phyloP scores from a whole-genome alignment of 345 rosid species.

The Salix viminalis region DNA sequence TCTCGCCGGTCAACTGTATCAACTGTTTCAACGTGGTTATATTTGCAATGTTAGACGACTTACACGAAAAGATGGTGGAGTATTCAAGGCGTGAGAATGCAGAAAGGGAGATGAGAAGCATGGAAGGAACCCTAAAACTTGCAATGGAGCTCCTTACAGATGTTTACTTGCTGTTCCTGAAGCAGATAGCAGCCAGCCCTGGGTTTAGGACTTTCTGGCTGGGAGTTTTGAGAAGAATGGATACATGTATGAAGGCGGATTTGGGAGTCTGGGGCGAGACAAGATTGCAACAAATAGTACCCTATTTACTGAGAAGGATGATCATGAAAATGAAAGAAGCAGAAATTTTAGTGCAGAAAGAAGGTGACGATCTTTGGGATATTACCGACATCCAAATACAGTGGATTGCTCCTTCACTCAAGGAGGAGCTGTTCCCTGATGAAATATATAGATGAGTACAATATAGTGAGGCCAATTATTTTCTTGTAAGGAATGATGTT shows the following conservation, averaged over 20 bases:
- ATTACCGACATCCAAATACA: constrained; percentile 86
- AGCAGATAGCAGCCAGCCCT: constrained; percentile 47
- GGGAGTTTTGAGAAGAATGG: constrained; percentile 89
- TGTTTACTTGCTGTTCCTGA: constrained; percentile 47
- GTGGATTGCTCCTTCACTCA: constrained; percentile 89
- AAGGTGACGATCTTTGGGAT: constrained; percentile 80
- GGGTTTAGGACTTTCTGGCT: constrained; percentile 85
- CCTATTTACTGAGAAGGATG: constrained; percentile 60
- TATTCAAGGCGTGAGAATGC: constrained; percentile 74
- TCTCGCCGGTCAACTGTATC: constrained; percentile 54
- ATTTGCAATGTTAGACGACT: constrained; percentile 72
- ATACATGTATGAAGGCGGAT: constrained; percentile 89
- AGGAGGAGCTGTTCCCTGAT: constrained; percentile 75
- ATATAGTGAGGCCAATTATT: too few relatives aligned
- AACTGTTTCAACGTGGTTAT: constrained; percentile 53
- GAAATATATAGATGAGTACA: not conserved
- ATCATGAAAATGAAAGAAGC: constrained; percentile 64
- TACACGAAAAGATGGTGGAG: constrained; percentile 80
- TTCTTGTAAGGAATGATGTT: too few relatives aligned
- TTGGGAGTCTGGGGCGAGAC: constrained; percentile 65
- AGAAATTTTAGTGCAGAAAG: constrained; percentile 52
- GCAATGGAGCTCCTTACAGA: constrained; percentile 64
- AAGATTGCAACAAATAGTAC: constrained; percentile 45
- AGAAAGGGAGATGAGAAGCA: constrained; percentile 78
- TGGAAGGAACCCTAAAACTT: constrained; percentile 70